Conservation (phyloP, 2,329 filamentous ascomycete genomes). For the Falciphora oryzae region DNA sequence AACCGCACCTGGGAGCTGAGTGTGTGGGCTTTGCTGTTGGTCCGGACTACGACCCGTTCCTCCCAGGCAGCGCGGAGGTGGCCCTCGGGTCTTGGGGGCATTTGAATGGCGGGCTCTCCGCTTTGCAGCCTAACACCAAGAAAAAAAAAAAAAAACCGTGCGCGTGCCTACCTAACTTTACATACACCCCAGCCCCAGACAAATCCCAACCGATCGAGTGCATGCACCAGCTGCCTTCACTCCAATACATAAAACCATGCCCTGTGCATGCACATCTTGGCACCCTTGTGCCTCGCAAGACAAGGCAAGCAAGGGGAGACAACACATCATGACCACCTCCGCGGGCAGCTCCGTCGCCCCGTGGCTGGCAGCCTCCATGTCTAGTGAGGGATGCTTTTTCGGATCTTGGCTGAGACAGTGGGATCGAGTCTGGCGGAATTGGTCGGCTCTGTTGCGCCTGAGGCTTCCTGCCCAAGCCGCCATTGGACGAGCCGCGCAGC, state of each 20-base stretch:
- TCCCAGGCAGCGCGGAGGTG: too few relatives aligned
- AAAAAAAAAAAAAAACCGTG: background rate
- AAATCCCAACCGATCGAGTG: background rate
- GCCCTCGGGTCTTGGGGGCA: too few relatives aligned
- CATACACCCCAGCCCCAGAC: background rate
- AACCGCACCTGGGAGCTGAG: too few relatives aligned
- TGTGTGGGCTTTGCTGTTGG: background rate
- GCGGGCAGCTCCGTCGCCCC: background rate
- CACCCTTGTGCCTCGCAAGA: background rate
- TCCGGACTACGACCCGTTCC: too few relatives aligned
- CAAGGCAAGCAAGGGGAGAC: background rate
- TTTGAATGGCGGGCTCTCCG: background rate
- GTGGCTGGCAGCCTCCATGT: background rate
- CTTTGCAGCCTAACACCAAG: background rate
- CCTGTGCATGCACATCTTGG: background rate
- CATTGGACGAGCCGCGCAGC: background rate
- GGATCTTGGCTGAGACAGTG: background rate
- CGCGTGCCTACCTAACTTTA: background rate
- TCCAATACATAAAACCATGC: background rate
- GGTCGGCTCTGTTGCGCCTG: background rate
- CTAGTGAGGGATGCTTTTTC: background rate
- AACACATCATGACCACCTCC: background rate
- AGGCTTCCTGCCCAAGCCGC: background rate
- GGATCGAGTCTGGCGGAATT: constrained; percentile 1
- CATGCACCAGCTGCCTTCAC: background rate